phyloP scores from a whole-genome alignment of 805 yeast genomes.

The Deakozyma indianensis region DNA sequence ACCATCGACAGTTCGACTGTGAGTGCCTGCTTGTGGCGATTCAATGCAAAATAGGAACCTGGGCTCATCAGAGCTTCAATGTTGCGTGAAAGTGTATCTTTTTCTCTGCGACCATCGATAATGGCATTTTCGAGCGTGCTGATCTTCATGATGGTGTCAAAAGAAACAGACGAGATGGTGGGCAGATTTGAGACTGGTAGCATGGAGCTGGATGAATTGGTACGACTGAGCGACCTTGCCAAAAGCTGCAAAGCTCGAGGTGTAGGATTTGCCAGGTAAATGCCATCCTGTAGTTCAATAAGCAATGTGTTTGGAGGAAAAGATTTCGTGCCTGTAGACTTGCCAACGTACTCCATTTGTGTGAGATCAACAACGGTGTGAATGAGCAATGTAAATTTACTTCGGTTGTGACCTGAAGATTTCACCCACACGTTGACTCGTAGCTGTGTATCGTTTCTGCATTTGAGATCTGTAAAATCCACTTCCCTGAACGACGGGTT shows the following conservation, averaged over 20 bases:
- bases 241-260: background rate
- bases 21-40: conserved; percentile 4
- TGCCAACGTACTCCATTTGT: conserved; percentile 9
- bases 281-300: conserved; percentile 11
- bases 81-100: conserved; percentile 6
- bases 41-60: background rate
- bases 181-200: background rate
- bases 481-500: conserved; percentile 13
- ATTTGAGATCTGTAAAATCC: conserved; percentile 6
- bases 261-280: conserved; percentile 5
- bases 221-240: background rate
- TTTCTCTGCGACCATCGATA: conserved; percentile 15
- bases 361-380: conserved; percentile 5
- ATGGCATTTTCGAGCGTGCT: conserved; percentile 17
- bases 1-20: conserved; percentile 2
- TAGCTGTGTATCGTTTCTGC: conserved; percentile 5
- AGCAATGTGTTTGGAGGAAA: conserved; percentile 10
- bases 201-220: background rate
- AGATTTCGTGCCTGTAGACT: conserved; percentile 6
- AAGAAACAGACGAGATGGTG: conserved; percentile 6
- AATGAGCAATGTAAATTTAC: conserved; percentile 2
- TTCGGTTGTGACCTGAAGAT: background rate
- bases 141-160: conserved; percentile 16
- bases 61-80: conserved; percentile 8
- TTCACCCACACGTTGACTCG: conserved; percentile 9